Evolutionary conservation across 805 yeast genomes (phyloP).

Genomic region (Candida rishiriensis): DNA sequence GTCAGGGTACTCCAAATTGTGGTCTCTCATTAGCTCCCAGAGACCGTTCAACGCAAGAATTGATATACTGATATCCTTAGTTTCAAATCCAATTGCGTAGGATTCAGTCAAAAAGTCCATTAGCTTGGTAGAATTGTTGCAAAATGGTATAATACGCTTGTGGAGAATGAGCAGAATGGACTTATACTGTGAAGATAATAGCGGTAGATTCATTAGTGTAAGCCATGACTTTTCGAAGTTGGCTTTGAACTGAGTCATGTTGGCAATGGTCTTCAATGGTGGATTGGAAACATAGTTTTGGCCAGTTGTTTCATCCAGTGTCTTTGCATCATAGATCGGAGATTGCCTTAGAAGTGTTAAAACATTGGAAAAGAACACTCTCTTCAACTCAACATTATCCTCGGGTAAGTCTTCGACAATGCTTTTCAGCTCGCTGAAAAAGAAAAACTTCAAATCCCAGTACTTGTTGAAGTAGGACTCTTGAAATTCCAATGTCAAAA

Average conservation of each 20-base stretch:
- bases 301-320: conserved; percentile 31
- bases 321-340: conserved; percentile 29
- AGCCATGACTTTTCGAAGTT: conserved; percentile 72
- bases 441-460: conserved; percentile 78
- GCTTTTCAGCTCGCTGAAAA: conserved; percentile 46
- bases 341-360: conserved; percentile 33
- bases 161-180: conserved; percentile 67
- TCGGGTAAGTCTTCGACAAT: conserved; percentile 23
- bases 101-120: conserved; percentile 95
- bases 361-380: conserved; percentile 35
- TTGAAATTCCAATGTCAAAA: conserved; percentile 43
- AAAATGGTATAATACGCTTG: conserved; percentile 76
- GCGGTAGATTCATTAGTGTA: conserved; percentile 44
- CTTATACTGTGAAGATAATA: conserved; percentile 53
- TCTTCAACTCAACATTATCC: conserved; percentile 5
- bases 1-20: conserved; percentile 88
- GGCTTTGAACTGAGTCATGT: conserved; percentile 43
- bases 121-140: conserved; percentile 71
- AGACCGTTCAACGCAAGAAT: conserved; percentile 83
- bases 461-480: conserved; percentile 49
- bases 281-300: conserved; percentile 35
- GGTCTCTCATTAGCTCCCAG: conserved; percentile 75
- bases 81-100: conserved; percentile 44
- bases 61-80: conserved; percentile 30
- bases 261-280: conserved; percentile 36